Conservation (phyloP, 2,329 filamentous ascomycete genomes). For the Beauveria scarabaeidicola region DNA sequence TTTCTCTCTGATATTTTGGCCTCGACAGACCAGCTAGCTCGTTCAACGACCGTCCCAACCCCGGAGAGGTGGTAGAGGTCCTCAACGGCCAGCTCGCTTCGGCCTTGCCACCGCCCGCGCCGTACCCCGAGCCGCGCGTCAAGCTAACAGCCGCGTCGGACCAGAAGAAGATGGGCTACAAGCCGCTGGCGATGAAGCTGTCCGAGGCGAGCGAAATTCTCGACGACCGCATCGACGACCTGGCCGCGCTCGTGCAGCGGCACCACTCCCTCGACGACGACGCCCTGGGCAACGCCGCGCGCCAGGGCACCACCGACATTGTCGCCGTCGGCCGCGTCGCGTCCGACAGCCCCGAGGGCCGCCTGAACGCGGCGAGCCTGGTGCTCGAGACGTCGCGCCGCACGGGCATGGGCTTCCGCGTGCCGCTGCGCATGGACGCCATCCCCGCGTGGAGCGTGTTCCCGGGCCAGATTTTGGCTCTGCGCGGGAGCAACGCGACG, state of each 20-base stretch:
- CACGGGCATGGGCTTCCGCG: constrained; percentile 71
- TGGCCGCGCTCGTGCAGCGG: constrained; percentile 63
- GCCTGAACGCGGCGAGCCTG: constrained; percentile 74
- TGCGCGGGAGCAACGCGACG: constrained; percentile 79
- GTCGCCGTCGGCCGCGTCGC: constrained; percentile 88
- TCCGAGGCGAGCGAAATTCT: constrained; percentile 88
- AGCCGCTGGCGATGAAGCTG: constrained; percentile 88
- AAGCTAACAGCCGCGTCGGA: constrained; percentile 82
- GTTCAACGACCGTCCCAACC: constrained; percentile 69
- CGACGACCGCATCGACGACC: constrained; percentile 92
- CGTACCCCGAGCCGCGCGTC: constrained; percentile 67
- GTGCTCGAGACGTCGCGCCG: constrained; percentile 82
- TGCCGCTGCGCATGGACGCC: constrained; percentile 68
- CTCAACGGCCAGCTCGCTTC: constrained; percentile 67
- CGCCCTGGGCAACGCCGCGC: constrained; percentile 79
- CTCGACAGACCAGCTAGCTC: constrained; percentile 15
- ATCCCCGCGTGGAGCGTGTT: constrained; percentile 73
- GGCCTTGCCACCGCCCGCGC: constrained; percentile 61
- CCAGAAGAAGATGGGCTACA: constrained; percentile 83
- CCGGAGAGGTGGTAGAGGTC: constrained; percentile 74
- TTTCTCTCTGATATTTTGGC: background rate
- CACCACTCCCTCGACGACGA: constrained; percentile 68
- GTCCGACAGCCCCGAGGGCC: constrained; percentile 78
- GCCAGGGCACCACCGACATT: constrained; percentile 75
- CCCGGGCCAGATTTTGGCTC: constrained; percentile 84